Conservation (phyloP, 108 stramenopile species). For the Cyclotella choctawhatcheeana region DNA sequence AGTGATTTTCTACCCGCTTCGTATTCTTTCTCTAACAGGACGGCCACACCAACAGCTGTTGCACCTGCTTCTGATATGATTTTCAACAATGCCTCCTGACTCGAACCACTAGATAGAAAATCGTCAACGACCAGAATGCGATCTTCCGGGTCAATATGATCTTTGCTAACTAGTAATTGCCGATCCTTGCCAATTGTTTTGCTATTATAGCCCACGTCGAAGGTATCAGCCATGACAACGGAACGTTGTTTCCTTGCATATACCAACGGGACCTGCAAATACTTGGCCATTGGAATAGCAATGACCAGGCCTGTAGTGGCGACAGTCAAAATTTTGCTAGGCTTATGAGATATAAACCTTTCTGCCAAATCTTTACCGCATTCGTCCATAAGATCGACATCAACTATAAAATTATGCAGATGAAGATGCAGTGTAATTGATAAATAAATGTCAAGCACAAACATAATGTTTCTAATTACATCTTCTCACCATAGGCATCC, state of each 20-base stretch:
- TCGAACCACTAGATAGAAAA: slow-evolving; percentile 84
- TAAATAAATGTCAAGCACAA: too few species aligned
- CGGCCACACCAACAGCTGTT: slow-evolving; percentile 79
- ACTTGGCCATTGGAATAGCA: slow-evolving; percentile 88
- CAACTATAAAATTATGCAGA: too few species aligned
- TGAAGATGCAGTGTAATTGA: too few species aligned
- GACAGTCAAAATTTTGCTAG: slow-evolving; percentile 87
- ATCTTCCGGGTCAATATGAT: slow-evolving; percentile 77
- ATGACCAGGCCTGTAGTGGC: slow-evolving; percentile 90
- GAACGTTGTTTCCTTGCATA: slow-evolving; percentile 91
- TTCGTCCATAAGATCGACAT: slow-evolving; percentile 89
- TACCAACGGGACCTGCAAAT: slow-evolving; percentile 83
- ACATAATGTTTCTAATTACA: too few species aligned
- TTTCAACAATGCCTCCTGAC: slow-evolving; percentile 85
- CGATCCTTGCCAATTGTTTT: slow-evolving; percentile 83
- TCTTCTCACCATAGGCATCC: slow-evolving; percentile 81
- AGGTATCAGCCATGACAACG: slow-evolving; percentile 89
- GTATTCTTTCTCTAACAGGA: slow-evolving; percentile 86
- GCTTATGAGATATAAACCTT: slow-evolving; percentile 66
- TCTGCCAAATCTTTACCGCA: slow-evolving; percentile 83
- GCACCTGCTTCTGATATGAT: slow-evolving; percentile 86
- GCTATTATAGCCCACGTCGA: slow-evolving; percentile 73
- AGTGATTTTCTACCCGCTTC: slow-evolving; percentile 78
- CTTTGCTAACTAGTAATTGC: slow-evolving; percentile 82
- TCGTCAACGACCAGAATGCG: slow-evolving; percentile 90